Evolutionary conservation across 2,329 filamentous ascomycete genomes (phyloP).

Genomic region (Xylaria sp.): DNA sequence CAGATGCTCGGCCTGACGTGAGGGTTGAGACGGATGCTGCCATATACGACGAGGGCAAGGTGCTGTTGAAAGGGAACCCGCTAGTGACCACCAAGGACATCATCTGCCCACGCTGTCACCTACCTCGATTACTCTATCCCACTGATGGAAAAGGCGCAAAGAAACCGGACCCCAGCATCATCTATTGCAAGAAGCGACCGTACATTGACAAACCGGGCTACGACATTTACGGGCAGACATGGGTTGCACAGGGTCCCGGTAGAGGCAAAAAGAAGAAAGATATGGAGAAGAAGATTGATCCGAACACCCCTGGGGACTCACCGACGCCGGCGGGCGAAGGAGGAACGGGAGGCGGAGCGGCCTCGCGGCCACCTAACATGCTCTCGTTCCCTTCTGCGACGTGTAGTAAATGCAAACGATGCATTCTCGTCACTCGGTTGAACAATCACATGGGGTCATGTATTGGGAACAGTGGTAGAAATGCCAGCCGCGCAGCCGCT

Average conservation of each 20-base stretch:
- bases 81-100: conserved; percentile 74
- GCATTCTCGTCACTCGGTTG: conserved; percentile 67
- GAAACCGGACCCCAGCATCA: conserved; percentile 69
- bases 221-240: conserved; percentile 84
- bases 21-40: conserved; percentile 71
- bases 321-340: conserved; percentile 56
- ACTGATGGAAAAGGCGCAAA: conserved; percentile 71
- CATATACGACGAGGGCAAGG: conserved; percentile 71
- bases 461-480: conserved; percentile 69
- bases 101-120: conserved; percentile 74
- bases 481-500: conserved; percentile 65
- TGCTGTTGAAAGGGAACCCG: conserved; percentile 73
- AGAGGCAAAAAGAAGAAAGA: conserved; percentile 82
- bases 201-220: conserved; percentile 78
- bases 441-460: conserved; percentile 74
- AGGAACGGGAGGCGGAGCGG: conserved; percentile 38
- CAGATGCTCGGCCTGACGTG: conserved; percentile 61
- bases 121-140: conserved; percentile 75
- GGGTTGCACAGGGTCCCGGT: conserved; percentile 72
- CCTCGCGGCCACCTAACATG: conserved; percentile 61
- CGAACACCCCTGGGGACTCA: conserved; percentile 50
- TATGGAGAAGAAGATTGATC: conserved; percentile 63
- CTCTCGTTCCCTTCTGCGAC: conserved; percentile 69
- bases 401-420: conserved; percentile 71
- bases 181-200: conserved; percentile 80